Base-by-base conservation (phyloP, 768 basidiomycete species). In the Mycena capillaripes region DNA sequence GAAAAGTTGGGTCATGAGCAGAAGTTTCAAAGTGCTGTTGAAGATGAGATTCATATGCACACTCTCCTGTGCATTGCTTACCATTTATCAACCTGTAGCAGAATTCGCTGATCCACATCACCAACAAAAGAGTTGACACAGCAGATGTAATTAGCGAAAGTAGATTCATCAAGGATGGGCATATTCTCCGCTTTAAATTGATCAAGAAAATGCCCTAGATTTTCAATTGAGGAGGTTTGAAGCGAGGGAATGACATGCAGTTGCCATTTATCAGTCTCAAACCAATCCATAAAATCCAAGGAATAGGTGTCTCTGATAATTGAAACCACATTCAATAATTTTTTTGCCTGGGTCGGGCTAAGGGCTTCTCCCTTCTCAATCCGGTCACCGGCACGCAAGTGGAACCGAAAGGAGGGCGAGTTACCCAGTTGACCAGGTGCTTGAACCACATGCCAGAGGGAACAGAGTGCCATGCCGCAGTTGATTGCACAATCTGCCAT, bases 11-110 rank as follows among this genome's bases (percentile, higher is more conserved):
- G n/a, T n/a, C 30, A 50, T 46, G 30, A 67, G 34, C 1, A 17
- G 17, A 17, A 21, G 11, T 4, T 23, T 25, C 17, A 66, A 44
- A 14, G 14, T 16, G 8, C 52, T 66, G 29, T n/a, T 32, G 1
- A 40, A 11, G 21, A 25, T 40, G 42, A 44, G 7, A 21, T 7
- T 44, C 6, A 44, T 2, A 6, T 44, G 48, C 8, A 11, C 1
- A 25, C 23, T 10, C 10, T 10, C 27, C 16, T 8, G 16, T 6
- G 2, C 23, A 23, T 10, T 25, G 42, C 48, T 10, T 9, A 59
- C 66, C 66, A 27, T 42, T 67, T 67, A n/a, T 67, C 57, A 21
- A 36, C 23, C 46, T 59, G 32, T 2, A 14, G 30, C 44, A 67
- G 10, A 11, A 52, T n/a, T n/a, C 57, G 21, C 11, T 32, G 56